These are phyloP conservation scores for Cadophora luteo-olivacea DNA, from an alignment of 2,329 filamentous ascomycete genomes.

Conservation along the genomic window DNA sequence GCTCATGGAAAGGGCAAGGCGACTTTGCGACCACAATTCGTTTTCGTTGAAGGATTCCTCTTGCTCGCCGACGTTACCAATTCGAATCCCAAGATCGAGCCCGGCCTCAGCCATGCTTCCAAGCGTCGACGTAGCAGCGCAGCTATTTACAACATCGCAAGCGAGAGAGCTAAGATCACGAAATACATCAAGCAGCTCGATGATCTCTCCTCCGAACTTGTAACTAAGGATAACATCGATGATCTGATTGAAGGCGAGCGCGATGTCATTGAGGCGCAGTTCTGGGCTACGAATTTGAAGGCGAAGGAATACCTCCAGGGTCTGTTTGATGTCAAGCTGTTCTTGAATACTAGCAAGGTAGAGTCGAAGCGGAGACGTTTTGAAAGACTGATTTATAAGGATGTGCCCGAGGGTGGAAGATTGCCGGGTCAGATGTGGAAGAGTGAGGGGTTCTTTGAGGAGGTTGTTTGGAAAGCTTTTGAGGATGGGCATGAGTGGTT, in stretches of 20 bases:
- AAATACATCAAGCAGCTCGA: neutral
- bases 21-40: slow-evolving; percentile 11
- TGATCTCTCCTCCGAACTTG: neutral
- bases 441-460: slow-evolving; percentile 41
- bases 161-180: neutral
- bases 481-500: slow-evolving; percentile 32
- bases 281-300: neutral
- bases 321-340: slow-evolving; percentile 36
- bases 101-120: no score
- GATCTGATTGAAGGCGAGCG: slow-evolving; percentile 4
- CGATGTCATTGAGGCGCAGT: slow-evolving; percentile 11
- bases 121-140: neutral
- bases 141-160: neutral
- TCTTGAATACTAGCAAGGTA: slow-evolving; percentile 28
- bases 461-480: slow-evolving; percentile 38
- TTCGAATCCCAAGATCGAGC: neutral
- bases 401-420: slow-evolving; percentile 26
- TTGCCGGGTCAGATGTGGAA: slow-evolving; percentile 41
- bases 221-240: neutral
- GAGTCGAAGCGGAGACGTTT: slow-evolving; percentile 32
- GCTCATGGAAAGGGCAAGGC: neutral
- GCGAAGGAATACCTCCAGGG: slow-evolving; percentile 15
- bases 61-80: slow-evolving; percentile 11
- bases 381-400: slow-evolving; percentile 26
- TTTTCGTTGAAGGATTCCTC: slow-evolving; percentile 35